Percentiles rank a stretch among this genome's conserved stretches.
phyloP scores from a whole-genome alignment of 768 basidiomycete genomes.

The Lanmaoa pseudosensibilis region DNA sequence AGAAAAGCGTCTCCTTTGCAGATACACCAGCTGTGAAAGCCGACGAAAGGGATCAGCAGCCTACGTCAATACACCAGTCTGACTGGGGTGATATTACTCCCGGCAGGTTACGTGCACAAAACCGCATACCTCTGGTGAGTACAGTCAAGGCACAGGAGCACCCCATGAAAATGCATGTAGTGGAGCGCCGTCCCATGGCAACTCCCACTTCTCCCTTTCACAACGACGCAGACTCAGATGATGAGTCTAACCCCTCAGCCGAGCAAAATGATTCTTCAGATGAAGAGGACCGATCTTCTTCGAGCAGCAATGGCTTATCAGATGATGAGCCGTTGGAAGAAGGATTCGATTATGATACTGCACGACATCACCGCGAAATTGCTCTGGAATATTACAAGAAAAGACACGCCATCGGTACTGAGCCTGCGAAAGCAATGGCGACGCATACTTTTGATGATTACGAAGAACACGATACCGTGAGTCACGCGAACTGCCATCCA shows the following conservation, averaged over 20 bases:
- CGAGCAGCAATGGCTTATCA: slow-evolving; percentile 27
- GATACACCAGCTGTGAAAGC: slow-evolving; percentile 34
- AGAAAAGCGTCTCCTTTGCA: slow-evolving; percentile 69
- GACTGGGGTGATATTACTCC: slow-evolving; percentile 59
- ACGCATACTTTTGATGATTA: slow-evolving; percentile 44
- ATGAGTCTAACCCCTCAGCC: slow-evolving; percentile 53
- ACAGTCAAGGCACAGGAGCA: slow-evolving; percentile 34
- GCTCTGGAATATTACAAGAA: slow-evolving; percentile 69
- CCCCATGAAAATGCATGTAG: slow-evolving; percentile 68
- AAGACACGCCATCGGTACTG: slow-evolving; percentile 54
- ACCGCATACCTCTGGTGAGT: slow-evolving; percentile 37
- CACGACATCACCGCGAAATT: slow-evolving; percentile 72
- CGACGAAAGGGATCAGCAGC: slow-evolving; percentile 15
- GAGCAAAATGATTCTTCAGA: slow-evolving; percentile 24
- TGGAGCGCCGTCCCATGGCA: slow-evolving; percentile 56
- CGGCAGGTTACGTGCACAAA: slow-evolving; percentile 45
- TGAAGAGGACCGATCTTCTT: slow-evolving; percentile 18
- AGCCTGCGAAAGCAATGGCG: slow-evolving; percentile 51
- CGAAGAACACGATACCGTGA: slow-evolving; percentile 47
- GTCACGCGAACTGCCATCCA: slow-evolving; percentile 13
- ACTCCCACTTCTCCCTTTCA: slow-evolving; percentile 12
- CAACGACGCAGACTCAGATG: slow-evolving; percentile 57
- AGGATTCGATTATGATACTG: slow-evolving; percentile 58
- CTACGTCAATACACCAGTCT: slow-evolving; percentile 9
- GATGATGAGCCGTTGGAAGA: slow-evolving; percentile 48